Evolutionary conservation across 2,329 filamentous ascomycete genomes (phyloP), one percentile per base, ranked within the genome.

Genomic region (Pyricularia sp.): DNA sequence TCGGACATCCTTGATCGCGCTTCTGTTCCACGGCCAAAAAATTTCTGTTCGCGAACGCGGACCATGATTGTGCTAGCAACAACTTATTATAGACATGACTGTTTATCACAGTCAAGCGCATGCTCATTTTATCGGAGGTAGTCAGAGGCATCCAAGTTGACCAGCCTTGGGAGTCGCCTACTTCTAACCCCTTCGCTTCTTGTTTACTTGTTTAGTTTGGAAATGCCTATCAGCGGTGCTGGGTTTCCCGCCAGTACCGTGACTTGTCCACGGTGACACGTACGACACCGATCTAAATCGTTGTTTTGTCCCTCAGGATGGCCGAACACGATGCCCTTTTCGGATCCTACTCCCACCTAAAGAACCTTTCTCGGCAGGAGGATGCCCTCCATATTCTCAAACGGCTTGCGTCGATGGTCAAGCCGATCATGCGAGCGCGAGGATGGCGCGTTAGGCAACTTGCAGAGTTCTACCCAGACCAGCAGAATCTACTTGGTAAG

Each of bases 361-460:
- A 76, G 10, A 75, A 79, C 26, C 80, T 84, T 36, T 79, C 82
- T 1, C 81, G 83, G 2, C 80, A 83, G 25, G 75, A 77, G 20
- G 84, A 87, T 70, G 85, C 85, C 17, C 76, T 87, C 23, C 79
- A 86, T 50, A 87, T 86, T 69, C 84, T 98, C 28, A 91, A 89
- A 74, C 94, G 91, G 78, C 85, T 96, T 59, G 93, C 93, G 2
- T 97, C 93, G 30, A 80, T 96, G 69, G 94, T 97, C 71, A 97
- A 97, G 78, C 94, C 94, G 23, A 92, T 98, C 71, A 98, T 98
- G 94, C 86, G 93, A 72, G 92, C 92, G 65, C 88, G 92, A 63
- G 85, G 85, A 69, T 98, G 93, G 92, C 90, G 83, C 71, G 92
- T 98, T 42, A 84, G 86, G 31, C 87, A 91, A 65, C 84, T 98